phyloP scores from a whole-genome alignment of 129 eudicot species.

The Pittosporum tobira region DNA sequence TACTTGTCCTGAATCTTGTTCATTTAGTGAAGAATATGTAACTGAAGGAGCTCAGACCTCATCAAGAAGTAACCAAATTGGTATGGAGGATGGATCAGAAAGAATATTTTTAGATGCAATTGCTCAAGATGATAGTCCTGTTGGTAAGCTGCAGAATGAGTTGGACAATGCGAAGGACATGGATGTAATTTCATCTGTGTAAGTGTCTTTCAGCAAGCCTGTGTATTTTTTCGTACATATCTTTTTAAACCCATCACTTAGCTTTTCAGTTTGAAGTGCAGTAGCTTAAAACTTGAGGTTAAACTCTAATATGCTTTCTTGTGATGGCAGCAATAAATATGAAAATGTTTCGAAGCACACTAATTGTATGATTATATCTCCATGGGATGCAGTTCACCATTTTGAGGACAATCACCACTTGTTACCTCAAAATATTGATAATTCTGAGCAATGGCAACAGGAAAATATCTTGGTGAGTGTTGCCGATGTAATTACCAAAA shows the following conservation, averaged over 20 bases:
- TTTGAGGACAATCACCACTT: constrained; percentile 6
- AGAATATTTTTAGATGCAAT: constrained; percentile 14
- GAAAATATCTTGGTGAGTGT: constrained; percentile 11
- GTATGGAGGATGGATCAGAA: constrained; percentile 10
- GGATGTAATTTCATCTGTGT: constrained; percentile 26
- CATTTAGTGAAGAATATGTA: constrained; percentile 2
- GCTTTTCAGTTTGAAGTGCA: background rate
- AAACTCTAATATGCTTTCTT: constrained; percentile 9
- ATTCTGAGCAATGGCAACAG: background rate
- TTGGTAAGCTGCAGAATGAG: constrained; percentile 15
- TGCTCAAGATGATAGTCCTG: constrained; percentile 20
- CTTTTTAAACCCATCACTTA: background rate
- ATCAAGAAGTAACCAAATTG: constrained; percentile 7
- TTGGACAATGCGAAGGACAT: constrained; percentile 10
- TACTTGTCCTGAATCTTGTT: constrained; percentile 11
- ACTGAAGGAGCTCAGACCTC: constrained; percentile 18
- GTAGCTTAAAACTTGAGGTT: constrained; percentile 7
- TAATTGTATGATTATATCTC: no score
- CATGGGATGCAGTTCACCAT: no score
- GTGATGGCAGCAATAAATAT: no score
- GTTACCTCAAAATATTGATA: constrained; percentile 6
- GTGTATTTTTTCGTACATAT: background rate
- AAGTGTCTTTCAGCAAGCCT: constrained; percentile 22
- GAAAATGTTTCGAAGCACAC: no score
- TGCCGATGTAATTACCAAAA: constrained; percentile 1